These are phyloP conservation scores for Triangularia verruculosa DNA, from an alignment of 2,329 filamentous ascomycete species.

Conservation along the genomic window DNA sequence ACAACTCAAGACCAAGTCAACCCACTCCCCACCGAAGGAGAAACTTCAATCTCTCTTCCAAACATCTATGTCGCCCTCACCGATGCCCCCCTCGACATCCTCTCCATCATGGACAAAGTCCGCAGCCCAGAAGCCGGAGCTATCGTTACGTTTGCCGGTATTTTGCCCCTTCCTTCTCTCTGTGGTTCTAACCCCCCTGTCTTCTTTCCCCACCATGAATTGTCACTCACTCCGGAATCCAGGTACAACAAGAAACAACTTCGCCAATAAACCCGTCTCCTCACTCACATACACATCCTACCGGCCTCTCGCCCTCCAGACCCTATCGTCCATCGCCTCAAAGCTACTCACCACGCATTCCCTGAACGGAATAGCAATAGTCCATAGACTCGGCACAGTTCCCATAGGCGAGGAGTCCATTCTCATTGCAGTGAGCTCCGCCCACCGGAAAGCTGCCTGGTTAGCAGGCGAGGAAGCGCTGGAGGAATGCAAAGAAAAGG, in stretches of 20 bases:
- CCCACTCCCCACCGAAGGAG: slow-evolving; percentile 27
- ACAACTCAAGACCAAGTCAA: slow-evolving; percentile 11
- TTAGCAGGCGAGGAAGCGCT: slow-evolving; percentile 82
- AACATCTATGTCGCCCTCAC: slow-evolving; percentile 70
- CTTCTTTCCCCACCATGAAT: too few species aligned
- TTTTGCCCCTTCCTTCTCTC: slow-evolving; percentile 1
- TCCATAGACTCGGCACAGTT: slow-evolving; percentile 81
- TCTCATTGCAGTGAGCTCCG: slow-evolving; percentile 77
- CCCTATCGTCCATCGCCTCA: slow-evolving; percentile 63
- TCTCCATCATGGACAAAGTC: slow-evolving; percentile 61
- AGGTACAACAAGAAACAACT: slow-evolving; percentile 77
- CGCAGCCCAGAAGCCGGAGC: slow-evolving; percentile 71
- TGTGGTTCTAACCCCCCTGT: neutral
- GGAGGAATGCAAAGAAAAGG: slow-evolving; percentile 78
- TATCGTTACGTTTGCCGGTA: slow-evolving; percentile 73
- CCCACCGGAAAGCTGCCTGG: slow-evolving; percentile 85
- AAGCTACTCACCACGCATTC: slow-evolving; percentile 57
- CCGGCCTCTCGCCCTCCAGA: slow-evolving; percentile 63
- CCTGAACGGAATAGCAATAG: slow-evolving; percentile 72
- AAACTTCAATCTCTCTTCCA: slow-evolving; percentile 45
- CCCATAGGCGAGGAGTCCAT: slow-evolving; percentile 93
- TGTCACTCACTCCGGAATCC: too few species aligned
- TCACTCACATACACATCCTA: slow-evolving; percentile 76
- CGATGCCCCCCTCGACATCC: slow-evolving; percentile 55
- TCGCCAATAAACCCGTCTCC: slow-evolving; percentile 67